Evolutionary conservation across 208 protist genomes (phyloP).

Genomic region (Wallacemonas sp.): DNA sequence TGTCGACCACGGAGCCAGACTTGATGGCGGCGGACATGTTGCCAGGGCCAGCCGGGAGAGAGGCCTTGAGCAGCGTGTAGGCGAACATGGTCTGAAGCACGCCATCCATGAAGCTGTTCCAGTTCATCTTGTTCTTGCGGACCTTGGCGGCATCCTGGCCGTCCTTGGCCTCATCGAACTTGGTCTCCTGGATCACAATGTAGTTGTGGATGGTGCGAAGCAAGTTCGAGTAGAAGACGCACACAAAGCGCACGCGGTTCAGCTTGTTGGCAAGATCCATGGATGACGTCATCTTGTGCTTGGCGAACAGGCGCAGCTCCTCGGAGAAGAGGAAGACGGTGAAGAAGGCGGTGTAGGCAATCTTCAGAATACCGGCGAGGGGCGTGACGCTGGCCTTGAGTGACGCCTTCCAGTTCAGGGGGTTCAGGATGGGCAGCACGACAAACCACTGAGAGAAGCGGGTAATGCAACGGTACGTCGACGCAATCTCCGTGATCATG

Average conservation of each 20-base stretch:
- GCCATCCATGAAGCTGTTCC: conserved; percentile 54
- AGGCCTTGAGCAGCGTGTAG: conserved; percentile 68
- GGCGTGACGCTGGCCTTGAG: conserved; percentile 38
- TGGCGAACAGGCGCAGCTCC: conserved; percentile 67
- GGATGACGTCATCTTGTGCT: conserved; percentile 42
- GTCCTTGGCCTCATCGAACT: conserved; percentile 39
- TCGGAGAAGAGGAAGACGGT: conserved; percentile 75
- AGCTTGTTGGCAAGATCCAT: conserved; percentile 29
- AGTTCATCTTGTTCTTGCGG: conserved; percentile 57
- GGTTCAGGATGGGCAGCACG: conserved; percentile 52
- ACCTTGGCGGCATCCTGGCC: conserved; percentile 35
- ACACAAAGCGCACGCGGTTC: conserved; percentile 71
- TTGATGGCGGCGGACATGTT: conserved; percentile 37
- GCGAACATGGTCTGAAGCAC: conserved; percentile 67
- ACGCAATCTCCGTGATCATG: conserved; percentile 45
- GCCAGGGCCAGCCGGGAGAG: conserved; percentile 42
- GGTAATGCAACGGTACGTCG: conserved; percentile 70
- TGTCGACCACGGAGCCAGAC: conserved; percentile 39
- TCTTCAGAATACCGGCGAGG: conserved; percentile 46
- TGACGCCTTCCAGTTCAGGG: conserved; percentile 31
- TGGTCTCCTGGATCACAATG: conserved; percentile 42
- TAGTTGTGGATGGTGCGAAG: conserved; percentile 63
- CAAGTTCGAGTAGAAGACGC: conserved; percentile 87
- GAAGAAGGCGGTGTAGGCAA: conserved; percentile 62
- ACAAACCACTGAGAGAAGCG: conserved; percentile 74